These are phyloP conservation scores for Leishmania gerbilli DNA, from an alignment of 208 protist genomes.

Conservation along the genomic window DNA sequence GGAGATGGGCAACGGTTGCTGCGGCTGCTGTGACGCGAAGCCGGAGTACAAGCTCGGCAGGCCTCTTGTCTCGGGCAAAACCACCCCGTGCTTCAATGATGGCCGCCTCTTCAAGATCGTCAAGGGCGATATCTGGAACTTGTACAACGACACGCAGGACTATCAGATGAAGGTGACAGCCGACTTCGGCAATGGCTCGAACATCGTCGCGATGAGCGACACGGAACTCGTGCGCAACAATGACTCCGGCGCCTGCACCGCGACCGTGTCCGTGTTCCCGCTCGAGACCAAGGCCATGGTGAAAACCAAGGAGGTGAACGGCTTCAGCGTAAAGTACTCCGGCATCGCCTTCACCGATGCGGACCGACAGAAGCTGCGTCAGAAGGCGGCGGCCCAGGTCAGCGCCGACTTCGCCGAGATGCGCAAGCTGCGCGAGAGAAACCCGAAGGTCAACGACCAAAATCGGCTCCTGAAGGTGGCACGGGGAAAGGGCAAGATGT, in stretches of 20 bases:
- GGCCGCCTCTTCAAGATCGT: slow-evolving; percentile 67
- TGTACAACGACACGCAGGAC: slow-evolving; percentile 84
- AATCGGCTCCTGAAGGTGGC: slow-evolving; percentile 40
- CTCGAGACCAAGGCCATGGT: slow-evolving; percentile 51
- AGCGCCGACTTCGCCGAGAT: slow-evolving; percentile 30
- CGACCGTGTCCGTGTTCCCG: slow-evolving; percentile 34
- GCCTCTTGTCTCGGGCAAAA: slow-evolving; percentile 50
- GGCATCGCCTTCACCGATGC: slow-evolving; percentile 32
- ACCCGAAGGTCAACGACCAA: slow-evolving; percentile 35
- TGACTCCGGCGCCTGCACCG: slow-evolving; percentile 35
- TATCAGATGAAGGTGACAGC: slow-evolving; percentile 65
- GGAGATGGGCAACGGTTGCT: slow-evolving; percentile 31
- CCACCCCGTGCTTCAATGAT: slow-evolving; percentile 58
- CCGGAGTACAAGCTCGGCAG: slow-evolving; percentile 35
- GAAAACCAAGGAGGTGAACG: slow-evolving; percentile 38
- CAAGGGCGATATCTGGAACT: slow-evolving; percentile 62
- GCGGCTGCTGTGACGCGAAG: slow-evolving; percentile 34
- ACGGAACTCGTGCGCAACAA: slow-evolving; percentile 29
- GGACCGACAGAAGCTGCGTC: slow-evolving; percentile 17
- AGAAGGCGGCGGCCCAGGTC: slow-evolving; percentile 15
- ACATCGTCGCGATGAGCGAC: slow-evolving; percentile 17
- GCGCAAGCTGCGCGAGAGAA: slow-evolving; percentile 18
- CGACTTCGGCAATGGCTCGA: slow-evolving; percentile 45
- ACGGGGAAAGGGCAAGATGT: slow-evolving; percentile 37
- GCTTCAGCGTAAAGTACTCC: slow-evolving; percentile 35